Percentiles rank a stretch among this genome's conserved stretches.
phyloP scores from a whole-genome alignment of 2,329 filamentous ascomycete genomes.

The Fusarium nurragi region DNA sequence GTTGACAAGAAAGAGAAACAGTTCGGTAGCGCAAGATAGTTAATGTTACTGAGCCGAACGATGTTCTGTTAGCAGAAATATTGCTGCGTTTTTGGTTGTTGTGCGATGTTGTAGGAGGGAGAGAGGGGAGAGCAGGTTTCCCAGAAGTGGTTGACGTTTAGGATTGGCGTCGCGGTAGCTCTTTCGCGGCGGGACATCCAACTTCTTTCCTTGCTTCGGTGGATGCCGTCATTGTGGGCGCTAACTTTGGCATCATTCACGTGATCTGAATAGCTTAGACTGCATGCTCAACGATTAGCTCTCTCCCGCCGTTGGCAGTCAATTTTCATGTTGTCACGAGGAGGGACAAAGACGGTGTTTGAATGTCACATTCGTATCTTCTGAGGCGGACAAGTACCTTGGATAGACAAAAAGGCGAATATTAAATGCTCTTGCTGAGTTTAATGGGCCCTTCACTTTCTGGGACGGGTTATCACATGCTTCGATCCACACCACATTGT shows the following conservation, averaged over 20 bases:
- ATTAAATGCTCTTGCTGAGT: too few species aligned
- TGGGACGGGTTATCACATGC: conserved; percentile 15
- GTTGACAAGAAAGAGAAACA: background rate
- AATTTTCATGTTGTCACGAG: conserved; percentile 15
- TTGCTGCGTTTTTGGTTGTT: background rate
- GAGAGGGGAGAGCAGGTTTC: conserved; percentile 18
- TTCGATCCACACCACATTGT: background rate
- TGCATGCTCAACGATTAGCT: too few species aligned
- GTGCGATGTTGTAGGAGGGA: conserved; percentile 7
- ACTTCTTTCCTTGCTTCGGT: conserved; percentile 40
- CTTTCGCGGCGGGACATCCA: conserved; percentile 34
- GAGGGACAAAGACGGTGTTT: background rate
- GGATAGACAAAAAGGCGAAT: background rate
- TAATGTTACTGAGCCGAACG: background rate
- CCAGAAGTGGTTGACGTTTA: conserved; percentile 35
- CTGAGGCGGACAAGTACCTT: background rate
- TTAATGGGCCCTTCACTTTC: background rate
- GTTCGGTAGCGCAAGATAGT: background rate
- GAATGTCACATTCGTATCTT: conserved; percentile 19
- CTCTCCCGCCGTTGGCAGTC: too few species aligned
- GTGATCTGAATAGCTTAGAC: conserved; percentile 27
- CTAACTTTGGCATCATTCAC: conserved; percentile 36
- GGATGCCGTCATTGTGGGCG: conserved; percentile 45
- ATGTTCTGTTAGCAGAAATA: background rate
- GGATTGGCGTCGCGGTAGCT: conserved; percentile 26